Evolutionary conservation across 768 basidiomycete species (phyloP), one percentile per base, ranked within the genome.

Genomic region (Suillus hirtellus): DNA sequence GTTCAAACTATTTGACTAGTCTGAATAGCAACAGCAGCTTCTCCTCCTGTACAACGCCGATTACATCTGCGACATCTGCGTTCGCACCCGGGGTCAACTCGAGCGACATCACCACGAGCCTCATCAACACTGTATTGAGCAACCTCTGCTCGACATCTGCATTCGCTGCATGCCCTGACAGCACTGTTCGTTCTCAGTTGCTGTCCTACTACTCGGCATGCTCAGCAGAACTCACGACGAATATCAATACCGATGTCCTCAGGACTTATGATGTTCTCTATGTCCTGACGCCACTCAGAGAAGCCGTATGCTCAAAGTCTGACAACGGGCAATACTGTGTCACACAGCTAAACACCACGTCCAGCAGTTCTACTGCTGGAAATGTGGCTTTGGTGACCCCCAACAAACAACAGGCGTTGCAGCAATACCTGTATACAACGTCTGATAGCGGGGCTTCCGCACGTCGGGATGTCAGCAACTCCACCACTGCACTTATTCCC

Each of bases 251-350:
- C 1, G 72, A 80, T 31, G 90, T 97, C 53, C 73, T 85, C 73
- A 68, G 75, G 34, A 76, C 84, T 2, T 99, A 99, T 78, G 96
- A 98, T 72, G 78, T 86, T 37, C 78, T 98, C 35, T 99, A 93
- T 79, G 66, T 82, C 63, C 66, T 96, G 52, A 65, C 72, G 12
- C 94, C 95, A 9, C 72, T 96, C 72, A 78, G 77, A 65, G 67
- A 73, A 7, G 88, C 94, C 34, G 72, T 93, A 37, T 98, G 96
- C 78, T 68, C 89, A 53, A 91, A 92, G 82, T 86, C 90, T 69
- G 86, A 88, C 69, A 78, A 69, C 54, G 88, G 86, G 38, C 77
- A 81, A 44, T 97, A 83, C 77, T 99, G 96, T 71, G 83, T 85
- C 35, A 74, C 82, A 62, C 69, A 84, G 37, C 76, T 86, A 40